Evolutionary conservation across 441 rosid species (phyloP), one percentile per base, ranked within the genome.

Genomic region (Eutrema salsugineum): DNA sequence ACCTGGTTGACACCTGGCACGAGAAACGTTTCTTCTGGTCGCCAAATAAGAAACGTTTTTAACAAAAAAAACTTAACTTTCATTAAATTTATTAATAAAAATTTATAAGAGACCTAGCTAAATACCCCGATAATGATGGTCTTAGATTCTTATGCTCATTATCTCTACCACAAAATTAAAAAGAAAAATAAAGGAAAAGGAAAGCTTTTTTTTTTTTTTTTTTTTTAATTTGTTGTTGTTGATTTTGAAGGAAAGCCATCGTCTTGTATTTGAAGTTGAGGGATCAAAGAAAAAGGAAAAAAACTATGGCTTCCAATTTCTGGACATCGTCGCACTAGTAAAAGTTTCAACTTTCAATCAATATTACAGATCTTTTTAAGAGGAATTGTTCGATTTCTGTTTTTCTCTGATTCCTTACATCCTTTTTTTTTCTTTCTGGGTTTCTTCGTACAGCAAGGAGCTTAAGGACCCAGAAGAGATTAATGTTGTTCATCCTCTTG

Each of bases 241-340:
- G 33, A 5, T 46, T 12, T 11, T 39, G 43, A 38, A 35, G 38
- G 48, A 43, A 46, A 46, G 50, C 10, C 11, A 44, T 15, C 49
- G 2, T 16, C 49, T 44, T 7, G 24, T 40, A 19, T 16, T 24
- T 27, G 40, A 67, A 54, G 40, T 59, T 59, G 61, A 50, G 36
- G 32, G 43, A 54, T 63, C 64, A 48, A 61, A 63, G 63, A 5
- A 24, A 53, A 16, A 9, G 7, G 20, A 17, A 58, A 24, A 43
- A 43, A 35, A 78, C 46, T 16, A 92, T 92, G 96, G 94, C 96
- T 14, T 90, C 96, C 46, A 92, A 92, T 84, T 92, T 92, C 83
- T 92, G 97, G 97, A 84, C 94, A 60, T 90, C 97, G 35, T 75
- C 97, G 57, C 96, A 90, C 72, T 73, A 70, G 96, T 90, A 78